Conservation (phyloP, 2,329 filamentous ascomycete species). For the Aspergillus proliferans region DNA sequence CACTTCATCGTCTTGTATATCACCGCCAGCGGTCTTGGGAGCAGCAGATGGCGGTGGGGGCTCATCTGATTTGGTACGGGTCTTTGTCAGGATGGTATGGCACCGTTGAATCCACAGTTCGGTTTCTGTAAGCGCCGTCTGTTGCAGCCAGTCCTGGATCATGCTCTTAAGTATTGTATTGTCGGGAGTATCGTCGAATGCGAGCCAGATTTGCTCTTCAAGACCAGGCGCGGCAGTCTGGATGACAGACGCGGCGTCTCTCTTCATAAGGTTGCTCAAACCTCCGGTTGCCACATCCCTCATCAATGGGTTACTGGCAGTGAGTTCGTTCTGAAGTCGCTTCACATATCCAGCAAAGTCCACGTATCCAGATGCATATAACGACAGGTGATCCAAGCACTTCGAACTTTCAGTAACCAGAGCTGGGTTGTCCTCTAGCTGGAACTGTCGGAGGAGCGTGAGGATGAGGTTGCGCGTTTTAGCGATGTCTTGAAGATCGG, state of each 20-base stretch:
- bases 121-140: slow-evolving; percentile 76
- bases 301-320: slow-evolving; percentile 62
- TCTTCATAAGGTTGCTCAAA: slow-evolving; percentile 90
- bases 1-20: slow-evolving; percentile 91
- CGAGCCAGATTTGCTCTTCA: slow-evolving; percentile 87
- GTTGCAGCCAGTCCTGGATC: slow-evolving; percentile 85
- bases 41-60: slow-evolving; percentile 27
- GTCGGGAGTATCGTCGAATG: slow-evolving; percentile 68
- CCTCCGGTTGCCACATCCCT: slow-evolving; percentile 79
- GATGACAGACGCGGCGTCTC: slow-evolving; percentile 77
- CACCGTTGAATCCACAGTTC: slow-evolving; percentile 81
- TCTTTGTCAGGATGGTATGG: slow-evolving; percentile 84
- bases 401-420: slow-evolving; percentile 71
- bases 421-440: slow-evolving; percentile 63
- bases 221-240: slow-evolving; percentile 68
- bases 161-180: slow-evolving; percentile 81
- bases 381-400: slow-evolving; percentile 82
- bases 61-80: slow-evolving; percentile 60
- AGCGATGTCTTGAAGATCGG: slow-evolving; percentile 84
- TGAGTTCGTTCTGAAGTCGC: slow-evolving; percentile 70
- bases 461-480: slow-evolving; percentile 91
- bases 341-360: slow-evolving; percentile 79
- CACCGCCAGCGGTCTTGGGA: slow-evolving; percentile 51
- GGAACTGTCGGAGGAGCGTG: slow-evolving; percentile 76
- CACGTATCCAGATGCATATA: slow-evolving; percentile 86